Percentiles rank a stretch among this genome's conserved stretches.
phyloP scores from a whole-genome alignment of 805 yeast species.

The Candida parachauliodes region DNA sequence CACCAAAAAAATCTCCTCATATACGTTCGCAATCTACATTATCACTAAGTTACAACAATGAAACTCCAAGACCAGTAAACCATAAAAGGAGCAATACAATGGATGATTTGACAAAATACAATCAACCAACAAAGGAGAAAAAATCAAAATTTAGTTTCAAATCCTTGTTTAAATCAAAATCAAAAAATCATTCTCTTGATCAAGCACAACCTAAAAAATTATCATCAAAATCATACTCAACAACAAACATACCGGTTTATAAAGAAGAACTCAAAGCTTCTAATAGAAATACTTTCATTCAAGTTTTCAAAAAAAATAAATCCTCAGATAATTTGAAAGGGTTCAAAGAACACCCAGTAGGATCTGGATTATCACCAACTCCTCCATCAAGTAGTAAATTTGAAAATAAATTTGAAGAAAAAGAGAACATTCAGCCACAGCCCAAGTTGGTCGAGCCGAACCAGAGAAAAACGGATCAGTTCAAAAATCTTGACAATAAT shows the following conservation, averaged over 20 bases:
- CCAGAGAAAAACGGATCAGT: too few relatives aligned
- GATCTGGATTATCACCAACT: constrained; percentile 10
- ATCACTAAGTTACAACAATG: constrained; percentile 11
- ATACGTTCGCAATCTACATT: constrained; percentile 20
- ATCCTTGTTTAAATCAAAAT: constrained; percentile 34
- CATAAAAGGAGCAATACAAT: constrained; percentile 18
- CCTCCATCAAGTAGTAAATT: constrained; percentile 8
- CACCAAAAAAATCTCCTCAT: constrained; percentile 16
- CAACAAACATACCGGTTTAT: constrained; percentile 22
- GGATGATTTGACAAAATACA: constrained; percentile 13
- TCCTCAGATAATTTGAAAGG: constrained; percentile 16
- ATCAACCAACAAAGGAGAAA: constrained; percentile 8
- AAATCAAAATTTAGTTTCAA: constrained; percentile 37
- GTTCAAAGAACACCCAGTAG: constrained; percentile 4
- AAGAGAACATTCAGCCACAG: neutral
- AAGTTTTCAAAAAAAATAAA: constrained; percentile 21
- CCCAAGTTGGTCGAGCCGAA: neutral
- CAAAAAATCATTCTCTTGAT: constrained; percentile 25
- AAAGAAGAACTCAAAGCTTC: constrained; percentile 5
- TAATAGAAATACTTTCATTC: constrained; percentile 11
- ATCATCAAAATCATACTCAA: constrained; percentile 25
- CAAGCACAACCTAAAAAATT: constrained; percentile 13
- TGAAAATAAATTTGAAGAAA: neutral
- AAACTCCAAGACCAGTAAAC: neutral
- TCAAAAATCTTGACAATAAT: too few relatives aligned